Base-by-base conservation (phyloP, 441 rosid species). In the Isatis lusitanica region DNA sequence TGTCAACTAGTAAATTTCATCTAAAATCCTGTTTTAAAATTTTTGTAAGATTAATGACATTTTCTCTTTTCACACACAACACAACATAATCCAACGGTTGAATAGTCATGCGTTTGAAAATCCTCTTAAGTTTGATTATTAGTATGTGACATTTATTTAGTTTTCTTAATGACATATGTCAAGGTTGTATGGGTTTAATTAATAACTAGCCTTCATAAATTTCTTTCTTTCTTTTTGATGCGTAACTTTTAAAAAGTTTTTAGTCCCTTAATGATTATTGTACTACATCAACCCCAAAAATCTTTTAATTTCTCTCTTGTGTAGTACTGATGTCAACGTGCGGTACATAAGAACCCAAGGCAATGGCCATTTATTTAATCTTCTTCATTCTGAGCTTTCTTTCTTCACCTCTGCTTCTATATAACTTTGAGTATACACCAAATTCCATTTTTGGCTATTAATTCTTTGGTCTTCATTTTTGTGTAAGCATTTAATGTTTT, bases 311-410 rank as follows among this genome's bases (percentile, higher is more conserved):
- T 18, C 0, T 30, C 7, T 36, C 4, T 51, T 76, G 56, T 58
- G 80, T 71, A 71, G 76, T 76, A 76, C 73, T 65, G 47, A 65
- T 48, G 68, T 64, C 68, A 76, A 76, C 76, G 80, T 76, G 80
- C 68, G 80, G 80, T 76, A 76, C 68, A 70, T 48, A 56, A 24
- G 35, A 57, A 64, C 40, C 64, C 60, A 60, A 50, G 10, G n/a
- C 28, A 51, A 51, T 1, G 31, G 7, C 47, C 50, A 43, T 9
- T 16, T 16, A 35, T 3, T 33, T 31, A 50, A 10, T 51, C 78
- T 60, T 60, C 30, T 59, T 59, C 9, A 21, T 38, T 50, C 50
- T 11, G 16, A 70, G 53, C 24, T 76, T 48, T 31, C 63, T 63
- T 63, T 70, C 68, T 58, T 57, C 80, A 58, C 40, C 40, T 60